Evolutionary conservation across 73 alveolate species (phyloP), one percentile per base, ranked within the genome.

Genomic region (Paramecium octaurelia): DNA sequence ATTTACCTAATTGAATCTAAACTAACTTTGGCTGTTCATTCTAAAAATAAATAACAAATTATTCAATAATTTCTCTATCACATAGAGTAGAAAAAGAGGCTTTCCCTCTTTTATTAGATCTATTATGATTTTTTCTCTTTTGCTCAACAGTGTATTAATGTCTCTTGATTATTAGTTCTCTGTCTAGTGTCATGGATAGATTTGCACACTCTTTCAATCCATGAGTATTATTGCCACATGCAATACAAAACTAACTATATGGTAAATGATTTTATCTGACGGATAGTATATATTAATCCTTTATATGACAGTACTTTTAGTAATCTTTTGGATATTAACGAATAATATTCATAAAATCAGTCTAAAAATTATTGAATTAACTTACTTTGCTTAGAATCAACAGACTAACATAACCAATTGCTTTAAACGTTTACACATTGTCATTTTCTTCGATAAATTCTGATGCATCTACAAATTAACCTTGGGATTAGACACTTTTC

Each of bases 341-440:
- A 14, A 80, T 31, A 8, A 27, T 24, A 44, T 23, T 44, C 48
- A 80, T 21, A 48, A 80, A 80, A 80, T 80, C 91, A 44, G 46
- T 12, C 87, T 73, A 73, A 35, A 54, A 54, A 18, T 16, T 54
- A 50, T n/a, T 18, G 3, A 4, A 54, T 54, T 16, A n/a, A 31
- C 4, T 14, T 73, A 73, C 91, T 23, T 80, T 80, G 24, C 75
- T 80, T 4, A 80, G 16, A 44, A 48, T 7, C 5, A 80, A 43
- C 24, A 80, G 27, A 80, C 91, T 80, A 80, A 80, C 91, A 44
- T 80, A 80, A 44, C 91, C 91, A 4, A 80, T 80, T 11, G 91
- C 91, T 64, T 80, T 80, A 46, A 44, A 80, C 16, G 46, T 48
- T 46, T 80, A 23, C 6, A 21, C 29, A 20, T 46, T 24, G 14